These are phyloP conservation scores for Chrysanthemum makinoi DNA, from an alignment of 129 eudicot genomes.

Conservation along the genomic window DNA sequence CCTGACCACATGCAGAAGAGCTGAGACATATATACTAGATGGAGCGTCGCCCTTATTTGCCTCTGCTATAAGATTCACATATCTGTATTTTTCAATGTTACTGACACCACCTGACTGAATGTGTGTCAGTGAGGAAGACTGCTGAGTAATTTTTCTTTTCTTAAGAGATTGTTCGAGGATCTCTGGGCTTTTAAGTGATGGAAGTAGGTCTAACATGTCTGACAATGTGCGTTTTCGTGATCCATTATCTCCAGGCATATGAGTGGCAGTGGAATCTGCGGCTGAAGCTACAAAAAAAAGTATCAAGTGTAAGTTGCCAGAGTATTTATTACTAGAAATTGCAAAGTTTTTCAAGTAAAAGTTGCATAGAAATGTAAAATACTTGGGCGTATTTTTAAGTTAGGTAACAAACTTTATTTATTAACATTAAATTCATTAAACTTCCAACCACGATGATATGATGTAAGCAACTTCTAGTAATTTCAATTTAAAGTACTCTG, in stretches of 20 bases:
- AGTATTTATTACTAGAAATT: too few species aligned
- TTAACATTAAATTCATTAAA: too few species aligned
- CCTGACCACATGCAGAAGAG: slow-evolving; percentile 84
- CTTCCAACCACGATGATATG: too few species aligned
- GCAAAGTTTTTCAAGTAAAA: too few species aligned
- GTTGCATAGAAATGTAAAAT: too few species aligned
- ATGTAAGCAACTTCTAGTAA: too few species aligned
- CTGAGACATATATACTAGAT: slow-evolving; percentile 68
- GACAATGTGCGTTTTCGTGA: slow-evolving; percentile 67
- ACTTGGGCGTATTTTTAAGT: too few species aligned
- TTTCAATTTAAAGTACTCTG: too few species aligned
- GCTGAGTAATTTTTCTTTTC: slow-evolving; percentile 42
- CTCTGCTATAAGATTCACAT: slow-evolving; percentile 72
- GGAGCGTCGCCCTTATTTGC: slow-evolving; percentile 90
- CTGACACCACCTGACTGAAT: slow-evolving; percentile 24
- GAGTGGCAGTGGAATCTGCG: slow-evolving; percentile 38
- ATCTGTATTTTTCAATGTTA: slow-evolving; percentile 51
- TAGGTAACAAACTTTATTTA: too few species aligned
- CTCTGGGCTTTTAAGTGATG: slow-evolving; percentile 53
- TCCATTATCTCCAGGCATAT: slow-evolving; percentile 33
- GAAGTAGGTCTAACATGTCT: slow-evolving; percentile 70
- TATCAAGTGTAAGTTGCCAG: background rate
- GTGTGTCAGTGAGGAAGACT: slow-evolving; percentile 30
- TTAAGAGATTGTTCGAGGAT: slow-evolving; percentile 43
- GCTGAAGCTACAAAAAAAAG: slow-evolving; percentile 44